phyloP scores from a whole-genome alignment of 441 rosid genomes.

The Eutrema salsugineum region DNA sequence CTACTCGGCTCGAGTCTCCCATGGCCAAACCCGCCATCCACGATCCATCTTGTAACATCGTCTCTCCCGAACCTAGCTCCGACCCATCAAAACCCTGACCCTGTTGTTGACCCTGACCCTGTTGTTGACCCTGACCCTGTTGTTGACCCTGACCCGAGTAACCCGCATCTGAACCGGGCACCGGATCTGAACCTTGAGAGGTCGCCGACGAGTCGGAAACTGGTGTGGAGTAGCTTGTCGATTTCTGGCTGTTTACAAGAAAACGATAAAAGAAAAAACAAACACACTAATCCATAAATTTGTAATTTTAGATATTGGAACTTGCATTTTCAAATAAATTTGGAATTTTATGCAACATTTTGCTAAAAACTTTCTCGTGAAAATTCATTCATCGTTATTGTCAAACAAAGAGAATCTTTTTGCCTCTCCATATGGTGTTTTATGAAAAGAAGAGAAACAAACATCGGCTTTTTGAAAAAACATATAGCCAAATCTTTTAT shows the following conservation, averaged over 20 bases:
- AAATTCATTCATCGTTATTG: background rate
- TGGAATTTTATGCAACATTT: background rate
- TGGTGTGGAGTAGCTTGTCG: slow-evolving; percentile 66
- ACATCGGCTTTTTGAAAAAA: slow-evolving; percentile 10
- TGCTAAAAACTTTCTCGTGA: background rate
- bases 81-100: slow-evolving; percentile 22
- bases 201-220: slow-evolving; percentile 31
- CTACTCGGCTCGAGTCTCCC: slow-evolving; percentile 59
- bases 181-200: slow-evolving; percentile 33
- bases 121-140: slow-evolving; percentile 29
- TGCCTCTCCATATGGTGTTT: background rate
- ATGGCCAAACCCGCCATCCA: slow-evolving; percentile 93
- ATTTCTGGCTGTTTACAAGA: slow-evolving; percentile 58
- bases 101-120: slow-evolving; percentile 28
- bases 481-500: background rate
- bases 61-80: slow-evolving; percentile 34
- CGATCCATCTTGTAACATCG: slow-evolving; percentile 70
- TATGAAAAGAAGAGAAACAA: slow-evolving; percentile 33
- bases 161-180: slow-evolving; percentile 33
- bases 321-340: background rate
- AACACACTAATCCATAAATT: background rate
- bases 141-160: slow-evolving; percentile 28
- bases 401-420: slow-evolving; percentile 18
- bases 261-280: background rate
- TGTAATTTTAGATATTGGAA: background rate